Base-by-base conservation (phyloP, 768 basidiomycete genomes). In the Nevesoporus exiguus region DNA sequence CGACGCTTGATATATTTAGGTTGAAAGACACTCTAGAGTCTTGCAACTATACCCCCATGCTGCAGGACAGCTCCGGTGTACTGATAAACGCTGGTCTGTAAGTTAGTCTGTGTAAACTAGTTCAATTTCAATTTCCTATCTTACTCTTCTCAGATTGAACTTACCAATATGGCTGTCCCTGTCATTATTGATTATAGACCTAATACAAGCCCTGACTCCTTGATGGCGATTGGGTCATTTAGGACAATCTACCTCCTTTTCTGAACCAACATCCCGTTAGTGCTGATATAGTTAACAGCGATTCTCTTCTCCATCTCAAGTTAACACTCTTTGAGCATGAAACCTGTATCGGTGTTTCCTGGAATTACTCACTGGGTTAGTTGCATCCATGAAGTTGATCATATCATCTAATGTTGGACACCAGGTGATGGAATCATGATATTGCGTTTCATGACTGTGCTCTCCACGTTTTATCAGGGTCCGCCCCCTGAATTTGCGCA, bases 301-400 rank as follows among this genome's bases (percentile, higher is more conserved):
- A 33, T 30, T 59, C 64, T 9, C 57, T 68, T 34, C 60, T 68
- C 29, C 62, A 61, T 36, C 43, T 71, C 34, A 73, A 72, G 41
- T 22, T 73, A 33, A 64, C 61, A 1, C 27, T 68, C 14, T 58
- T 69, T 8, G 49, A 49, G 5, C 24, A 41, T 2, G 61, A 69
- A 49, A 73, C 70, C 0, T 60, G 61, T 29, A 59, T 72, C 31
- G 72, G 67, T 19, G 56, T 73, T n/a, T 64, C 68, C 2, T 73
- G 71, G 72, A 62, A 73, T 41, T 72, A 73, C 41, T 60, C 62
- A 10, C 66, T 73, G 10, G 72, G 71, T 71, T 51, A 21, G 53
- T 50, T 19, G 15, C 17, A 37, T 50, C 36, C 24, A n/a, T n/a
- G n/a, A n/a, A n/a, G n/a, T 5, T 7, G 41, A 13, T 3, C 6